Evolutionary conservation across 345 rosid species (phyloP).

Genomic region (Salix brachista): DNA sequence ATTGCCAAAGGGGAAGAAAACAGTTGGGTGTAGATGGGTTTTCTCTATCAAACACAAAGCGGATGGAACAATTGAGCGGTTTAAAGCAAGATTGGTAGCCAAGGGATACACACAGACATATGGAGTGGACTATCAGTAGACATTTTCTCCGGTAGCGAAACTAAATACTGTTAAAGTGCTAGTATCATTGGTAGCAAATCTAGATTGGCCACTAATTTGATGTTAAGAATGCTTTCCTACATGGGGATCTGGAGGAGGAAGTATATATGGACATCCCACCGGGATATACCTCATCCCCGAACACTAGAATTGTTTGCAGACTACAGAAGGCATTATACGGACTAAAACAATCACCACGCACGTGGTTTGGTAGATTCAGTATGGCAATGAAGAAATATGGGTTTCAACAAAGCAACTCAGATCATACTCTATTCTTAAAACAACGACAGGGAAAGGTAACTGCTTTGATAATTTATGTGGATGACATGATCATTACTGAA

Average conservation of each 20-base stretch:
- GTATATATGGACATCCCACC: background rate
- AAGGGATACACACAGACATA: background rate
- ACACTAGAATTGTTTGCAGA: too few relatives aligned
- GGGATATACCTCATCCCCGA: background rate
- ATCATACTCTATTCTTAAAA: background rate
- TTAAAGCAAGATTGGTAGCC: background rate
- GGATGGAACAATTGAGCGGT: background rate
- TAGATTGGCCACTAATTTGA: background rate
- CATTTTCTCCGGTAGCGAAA: rapidly evolving
- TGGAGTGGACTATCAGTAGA: background rate
- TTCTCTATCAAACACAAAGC: too few relatives aligned
- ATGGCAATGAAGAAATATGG: background rate
- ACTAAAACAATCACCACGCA: background rate
- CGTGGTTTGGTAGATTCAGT: background rate
- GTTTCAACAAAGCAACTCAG: background rate
- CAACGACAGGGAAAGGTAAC: background rate
- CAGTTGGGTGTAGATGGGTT: background rate
- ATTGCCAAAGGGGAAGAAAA: rapidly evolving
- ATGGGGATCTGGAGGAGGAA: background rate
- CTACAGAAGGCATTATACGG: too few relatives aligned
- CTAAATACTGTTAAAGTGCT: background rate
- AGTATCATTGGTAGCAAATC: background rate
- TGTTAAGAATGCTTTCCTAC: rapidly evolving
- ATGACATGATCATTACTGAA: background rate
- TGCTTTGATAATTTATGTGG: background rate